Evolutionary conservation across 2,329 filamentous ascomycete species (phyloP).

Genomic region (Fusarium oxysporum): DNA sequence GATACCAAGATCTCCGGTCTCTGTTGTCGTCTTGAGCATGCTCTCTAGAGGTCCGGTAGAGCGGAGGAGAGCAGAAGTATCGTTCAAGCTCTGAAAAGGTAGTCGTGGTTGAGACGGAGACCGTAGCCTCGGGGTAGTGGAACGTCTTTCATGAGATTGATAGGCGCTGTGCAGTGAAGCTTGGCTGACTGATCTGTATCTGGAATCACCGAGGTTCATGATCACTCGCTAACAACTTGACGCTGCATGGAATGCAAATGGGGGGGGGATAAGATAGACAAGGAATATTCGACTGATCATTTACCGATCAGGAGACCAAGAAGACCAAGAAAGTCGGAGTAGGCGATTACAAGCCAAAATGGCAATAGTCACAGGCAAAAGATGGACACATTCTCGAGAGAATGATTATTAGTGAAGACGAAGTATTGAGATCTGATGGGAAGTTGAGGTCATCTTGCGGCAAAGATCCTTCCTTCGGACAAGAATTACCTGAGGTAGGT

Average conservation of each 20-base stretch:
- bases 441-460: neutral
- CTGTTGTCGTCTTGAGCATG: constrained; percentile 74
- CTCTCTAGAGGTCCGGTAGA: constrained; percentile 68
- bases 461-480: neutral
- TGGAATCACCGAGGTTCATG: constrained; percentile 48
- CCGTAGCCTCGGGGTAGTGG: constrained; percentile 30
- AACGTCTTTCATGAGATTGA: constrained; percentile 41
- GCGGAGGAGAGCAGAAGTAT: constrained; percentile 57
- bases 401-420: constrained; percentile 11
- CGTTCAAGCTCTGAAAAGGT: constrained; percentile 58
- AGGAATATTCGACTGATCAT: constrained; percentile 37
- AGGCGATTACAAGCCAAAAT: constrained; percentile 37
- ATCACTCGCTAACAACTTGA: constrained; percentile 16
- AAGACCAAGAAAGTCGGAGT: constrained; percentile 36
- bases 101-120: constrained; percentile 48
- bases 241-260: constrained; percentile 4
- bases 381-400: constrained; percentile 27
- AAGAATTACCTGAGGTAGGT: neutral
- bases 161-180: constrained; percentile 53
- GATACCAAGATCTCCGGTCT: constrained; percentile 72
- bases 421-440: neutral
- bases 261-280: constrained; percentile 26
- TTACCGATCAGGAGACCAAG: constrained; percentile 35
- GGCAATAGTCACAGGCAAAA: constrained; percentile 31
- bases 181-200: constrained; percentile 55